Base-by-base conservation (phyloP, 2,329 filamentous ascomycete species). In the Monilinia fructigena region DNA sequence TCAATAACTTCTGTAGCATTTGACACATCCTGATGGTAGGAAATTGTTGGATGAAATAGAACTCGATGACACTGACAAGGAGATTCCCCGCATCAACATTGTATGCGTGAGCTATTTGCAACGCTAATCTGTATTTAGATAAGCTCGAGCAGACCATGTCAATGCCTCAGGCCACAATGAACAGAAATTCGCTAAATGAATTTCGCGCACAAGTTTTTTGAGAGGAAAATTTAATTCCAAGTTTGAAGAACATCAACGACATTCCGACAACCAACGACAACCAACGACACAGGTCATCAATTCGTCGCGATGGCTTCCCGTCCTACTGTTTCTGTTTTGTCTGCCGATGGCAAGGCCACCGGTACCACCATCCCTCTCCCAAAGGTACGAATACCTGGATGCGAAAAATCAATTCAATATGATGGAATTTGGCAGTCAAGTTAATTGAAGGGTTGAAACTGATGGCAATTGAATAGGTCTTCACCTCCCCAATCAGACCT, bases 281-380 rank as follows among this genome's bases (percentile, higher is more conserved):
- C 65, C 65, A 50, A 72, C 72, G 68, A 73, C 70, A 68, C 66
- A 67, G 55, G 71, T 69, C 72, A 74, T 74, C 70, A 73, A 74
- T 70, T 70, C 72, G 66, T 75, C 73, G 70, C 73, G 71, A 96
- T 96, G 92, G 91, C 93, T 85, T 93, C 91, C 82, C 89, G 95
- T 86, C 95, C 95, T 83, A 97, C 93, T 80, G 95, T 99, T 82
- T 92, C 93, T 81, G 93, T 99, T 85, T 89, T 96, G 85, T 89
- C 90, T 83, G 93, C 92, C 83, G 93, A 97, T 89, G 95, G 95
- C 86, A 86, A 90, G 85, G 86, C 92, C 84, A 91, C 89, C 83
- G 91, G 91, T 81, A 87, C 90, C 81, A 94, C 93, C 80, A 88
- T 93, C 83, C 87, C 95, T 81, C 89, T 98, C 78, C 95, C 96